phyloP scores from a whole-genome alignment of 768 basidiomycete genomes.

The Gloeostereum incarnatum region DNA sequence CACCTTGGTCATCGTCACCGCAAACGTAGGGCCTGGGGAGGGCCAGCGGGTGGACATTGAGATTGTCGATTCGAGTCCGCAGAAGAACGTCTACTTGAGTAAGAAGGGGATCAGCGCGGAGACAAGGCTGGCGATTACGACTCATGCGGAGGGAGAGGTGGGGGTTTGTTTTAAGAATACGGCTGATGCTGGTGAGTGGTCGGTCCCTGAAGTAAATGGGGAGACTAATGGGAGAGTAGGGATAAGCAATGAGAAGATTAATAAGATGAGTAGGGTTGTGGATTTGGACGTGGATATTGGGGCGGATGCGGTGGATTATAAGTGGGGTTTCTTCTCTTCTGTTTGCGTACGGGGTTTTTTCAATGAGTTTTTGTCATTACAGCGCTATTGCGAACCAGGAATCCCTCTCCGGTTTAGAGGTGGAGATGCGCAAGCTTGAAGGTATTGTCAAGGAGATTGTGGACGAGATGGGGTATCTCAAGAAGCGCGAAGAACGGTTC shows the following conservation, averaged over 20 bases:
- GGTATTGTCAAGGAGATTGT: conserved; percentile 90
- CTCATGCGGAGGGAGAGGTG: conserved; percentile 88
- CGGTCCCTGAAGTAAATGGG: not conserved
- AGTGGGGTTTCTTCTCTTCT: conserved; percentile 43
- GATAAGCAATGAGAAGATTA: conserved; percentile 33
- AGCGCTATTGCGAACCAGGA: conserved; percentile 99
- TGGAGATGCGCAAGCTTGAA: conserved; percentile 97
- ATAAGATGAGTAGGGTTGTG: conserved; percentile 54
- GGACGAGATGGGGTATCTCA: conserved; percentile 89
- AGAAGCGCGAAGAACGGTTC: conserved; percentile 83
- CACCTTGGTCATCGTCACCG: conserved; percentile 91
- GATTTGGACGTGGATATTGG: conserved; percentile 98
- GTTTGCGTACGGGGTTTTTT: conserved; percentile 1
- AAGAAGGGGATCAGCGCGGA: conserved; percentile 87
- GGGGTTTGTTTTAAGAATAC: conserved; percentile 92
- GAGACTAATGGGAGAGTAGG: conserved; percentile 22
- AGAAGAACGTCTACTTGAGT: conserved; percentile 83
- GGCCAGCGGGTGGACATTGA: conserved; percentile 89
- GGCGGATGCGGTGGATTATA: conserved; percentile 98
- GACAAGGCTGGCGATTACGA: conserved; percentile 88
- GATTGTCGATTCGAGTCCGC: conserved; percentile 80
- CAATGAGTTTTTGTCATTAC: conserved; percentile 5
- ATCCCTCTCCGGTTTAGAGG: conserved; percentile 89
- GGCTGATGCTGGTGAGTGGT: conserved; percentile 59
- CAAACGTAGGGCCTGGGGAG: conserved; percentile 72